Evolutionary conservation across 768 basidiomycete species (phyloP), one percentile per base, ranked within the genome.

Genomic region (Leccinum ochraceum): DNA sequence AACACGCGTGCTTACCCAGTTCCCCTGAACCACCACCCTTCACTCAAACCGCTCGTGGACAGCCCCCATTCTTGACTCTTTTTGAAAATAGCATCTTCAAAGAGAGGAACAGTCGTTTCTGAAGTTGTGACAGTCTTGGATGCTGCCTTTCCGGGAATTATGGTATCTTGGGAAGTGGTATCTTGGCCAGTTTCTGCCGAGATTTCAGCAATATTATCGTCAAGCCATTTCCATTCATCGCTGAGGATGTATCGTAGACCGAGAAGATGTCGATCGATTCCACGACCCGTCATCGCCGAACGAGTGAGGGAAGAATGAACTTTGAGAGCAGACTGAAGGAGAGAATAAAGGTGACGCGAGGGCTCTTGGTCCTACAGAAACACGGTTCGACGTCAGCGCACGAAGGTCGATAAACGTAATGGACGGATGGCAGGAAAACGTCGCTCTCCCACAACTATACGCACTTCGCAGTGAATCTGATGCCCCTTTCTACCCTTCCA

Each of bases 181-280:
- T 57, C 53, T 42, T 62, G 50, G 26, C 26, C 51, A 24, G 34
- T 30, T 6, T 63, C 46, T n/a, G 53, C 30, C 3, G 49, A 48
- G 7, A 37, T 53, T 48, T 58, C 22, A 20, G 52, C 14, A 48
- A 54, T 42, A n/a, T 42, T 42, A 10, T 57, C 13, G 51, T 72
- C 71, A 6, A 73, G 67, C 69, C 71, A 71, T 11, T 58, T 61
- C 67, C 67, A 69, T 56, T 73, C 69, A 32, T 67, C 60, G 11
- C 78, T 76, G 8, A 94, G 77, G 73, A 92, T 80, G 30, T 87
- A 80, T 26, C 81, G 84, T 22, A 96, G 81, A 6, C 93, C 94
- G 64, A 95, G 86, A n/a, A 96, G 80, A 74, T 97, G 95, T 22
- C 95, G 83, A 69, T 98, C 95, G 65, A 92, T 88, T 3, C 94